Conservation (phyloP, 306 rosid genomes). For the Rosa chinensis region DNA sequence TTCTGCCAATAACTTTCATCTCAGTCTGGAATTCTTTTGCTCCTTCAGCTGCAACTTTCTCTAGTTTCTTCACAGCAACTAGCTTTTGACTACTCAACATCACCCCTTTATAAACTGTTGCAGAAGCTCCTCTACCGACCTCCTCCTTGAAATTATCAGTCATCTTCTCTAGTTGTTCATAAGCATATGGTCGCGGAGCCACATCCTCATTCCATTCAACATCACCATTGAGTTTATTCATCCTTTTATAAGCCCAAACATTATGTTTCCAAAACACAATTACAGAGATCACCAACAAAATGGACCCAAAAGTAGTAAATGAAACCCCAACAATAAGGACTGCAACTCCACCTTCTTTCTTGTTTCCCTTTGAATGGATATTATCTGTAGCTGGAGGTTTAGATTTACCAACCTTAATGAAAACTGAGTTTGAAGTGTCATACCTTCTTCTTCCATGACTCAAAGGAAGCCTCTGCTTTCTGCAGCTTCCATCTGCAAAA, state of each 20-base stretch:
- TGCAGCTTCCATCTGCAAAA: neutral
- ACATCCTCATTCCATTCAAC: constrained; percentile 8
- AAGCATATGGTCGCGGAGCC: constrained; percentile 23
- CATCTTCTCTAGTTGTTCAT: constrained; percentile 21
- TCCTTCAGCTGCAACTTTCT: constrained; percentile 19
- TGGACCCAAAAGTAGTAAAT: constrained; percentile 4
- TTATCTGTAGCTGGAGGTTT: neutral
- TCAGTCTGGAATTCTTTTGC: constrained; percentile 29
- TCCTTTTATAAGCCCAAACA: constrained; percentile 1
- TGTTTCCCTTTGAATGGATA: too few species aligned
- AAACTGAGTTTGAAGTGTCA: neutral
- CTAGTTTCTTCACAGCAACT: constrained; percentile 26
- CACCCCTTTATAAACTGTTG: constrained; percentile 29
- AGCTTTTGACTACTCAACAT: neutral
- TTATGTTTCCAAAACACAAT: neutral
- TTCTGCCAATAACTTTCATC: constrained; percentile 28
- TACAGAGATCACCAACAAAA: constrained; percentile 3
- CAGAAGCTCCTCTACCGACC: constrained; percentile 28
- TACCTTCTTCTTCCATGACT: constrained; percentile 9
- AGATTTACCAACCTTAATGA: constrained; percentile 8
- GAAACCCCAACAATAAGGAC: constrained; percentile 11
- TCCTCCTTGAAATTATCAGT: constrained; percentile 32
- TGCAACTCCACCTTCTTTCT: neutral
- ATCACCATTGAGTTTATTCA: neutral
- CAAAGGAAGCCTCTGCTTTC: constrained; percentile 30